phyloP scores from a whole-genome alignment of 2,329 filamentous ascomycete genomes.

The Curvularia spicifera region DNA sequence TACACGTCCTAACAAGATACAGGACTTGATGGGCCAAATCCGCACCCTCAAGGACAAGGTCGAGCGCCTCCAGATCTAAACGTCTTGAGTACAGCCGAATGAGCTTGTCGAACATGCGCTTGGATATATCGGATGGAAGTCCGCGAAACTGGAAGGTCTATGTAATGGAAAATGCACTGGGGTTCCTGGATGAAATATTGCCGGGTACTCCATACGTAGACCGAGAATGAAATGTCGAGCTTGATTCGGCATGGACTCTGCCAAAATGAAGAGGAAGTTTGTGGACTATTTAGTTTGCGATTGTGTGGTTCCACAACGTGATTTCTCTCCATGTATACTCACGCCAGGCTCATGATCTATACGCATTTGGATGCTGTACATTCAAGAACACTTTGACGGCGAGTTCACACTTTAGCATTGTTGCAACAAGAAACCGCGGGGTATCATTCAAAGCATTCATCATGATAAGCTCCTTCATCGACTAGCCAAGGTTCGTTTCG shows the following conservation, averaged over 20 bases:
- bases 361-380: not conserved
- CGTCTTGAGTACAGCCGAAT: not conserved
- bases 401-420: not conserved
- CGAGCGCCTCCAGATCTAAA: conserved; percentile 87
- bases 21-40: conserved; percentile 78
- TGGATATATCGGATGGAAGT: conserved; percentile 3
- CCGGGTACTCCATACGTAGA: conserved; percentile 27
- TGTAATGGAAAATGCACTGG: conserved; percentile 20
- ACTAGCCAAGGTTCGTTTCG: not conserved
- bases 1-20: not conserved
- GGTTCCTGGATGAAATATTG: conserved; percentile 27
- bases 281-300: not conserved
- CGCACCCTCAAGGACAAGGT: conserved; percentile 91
- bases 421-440: not conserved
- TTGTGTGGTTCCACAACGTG: not conserved
- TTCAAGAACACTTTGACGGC: not conserved
- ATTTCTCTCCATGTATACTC: not conserved
- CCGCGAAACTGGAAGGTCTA: conserved; percentile 25
- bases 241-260: conserved; percentile 32
- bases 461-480: conserved; percentile 2
- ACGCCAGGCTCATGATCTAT: not conserved
- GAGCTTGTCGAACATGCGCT: not conserved
- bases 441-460: conserved; percentile 16
- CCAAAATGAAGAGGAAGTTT: conserved; percentile 7
- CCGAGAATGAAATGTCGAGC: conserved; percentile 37